phyloP scores from a whole-genome alignment of 2,329 filamentous ascomycete genomes.

The Colletotrichum salicis region DNA sequence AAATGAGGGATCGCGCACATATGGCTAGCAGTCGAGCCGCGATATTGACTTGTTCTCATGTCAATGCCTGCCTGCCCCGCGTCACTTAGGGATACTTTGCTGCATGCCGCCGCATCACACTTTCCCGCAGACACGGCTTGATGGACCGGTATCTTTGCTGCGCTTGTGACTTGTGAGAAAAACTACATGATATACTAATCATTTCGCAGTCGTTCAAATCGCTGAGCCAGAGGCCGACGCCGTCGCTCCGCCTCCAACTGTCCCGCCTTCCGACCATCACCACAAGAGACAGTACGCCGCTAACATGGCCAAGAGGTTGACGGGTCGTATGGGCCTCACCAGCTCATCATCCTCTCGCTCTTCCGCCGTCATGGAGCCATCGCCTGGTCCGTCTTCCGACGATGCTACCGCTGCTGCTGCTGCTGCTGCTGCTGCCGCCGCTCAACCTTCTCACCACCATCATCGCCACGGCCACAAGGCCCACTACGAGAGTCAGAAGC shows the following conservation, averaged over 20 bases:
- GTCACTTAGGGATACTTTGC: slow-evolving; percentile 40
- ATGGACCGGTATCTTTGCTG: slow-evolving; percentile 34
- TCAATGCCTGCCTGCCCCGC: neutral
- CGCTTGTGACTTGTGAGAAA: slow-evolving; percentile 9
- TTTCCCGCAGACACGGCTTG: slow-evolving; percentile 10
- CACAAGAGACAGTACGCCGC: slow-evolving; percentile 57
- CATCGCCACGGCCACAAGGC: slow-evolving; percentile 49
- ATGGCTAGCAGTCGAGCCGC: slow-evolving; percentile 4
- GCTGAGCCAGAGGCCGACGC: slow-evolving; percentile 57
- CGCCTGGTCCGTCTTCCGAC: slow-evolving; percentile 40
- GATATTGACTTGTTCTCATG: neutral
- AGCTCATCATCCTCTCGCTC: slow-evolving; percentile 57
- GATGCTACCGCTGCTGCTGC: slow-evolving; percentile 40
- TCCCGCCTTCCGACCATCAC: slow-evolving; percentile 48
- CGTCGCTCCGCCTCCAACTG: slow-evolving; percentile 28
- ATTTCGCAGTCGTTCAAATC: slow-evolving; percentile 64
- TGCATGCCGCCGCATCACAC: neutral
- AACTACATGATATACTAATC: slow-evolving; percentile 33
- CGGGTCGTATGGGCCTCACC: slow-evolving; percentile 47
- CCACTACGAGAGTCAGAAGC: slow-evolving; percentile 58
- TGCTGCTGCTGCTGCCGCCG: neutral
- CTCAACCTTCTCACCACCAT: slow-evolving; percentile 42
- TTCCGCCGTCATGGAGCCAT: slow-evolving; percentile 53
- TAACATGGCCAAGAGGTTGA: slow-evolving; percentile 55
- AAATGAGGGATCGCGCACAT: neutral